Evolutionary conservation across 495 filamentous ascomycete genomes (phyloP).

Genomic region (Daldinia loculata): DNA sequence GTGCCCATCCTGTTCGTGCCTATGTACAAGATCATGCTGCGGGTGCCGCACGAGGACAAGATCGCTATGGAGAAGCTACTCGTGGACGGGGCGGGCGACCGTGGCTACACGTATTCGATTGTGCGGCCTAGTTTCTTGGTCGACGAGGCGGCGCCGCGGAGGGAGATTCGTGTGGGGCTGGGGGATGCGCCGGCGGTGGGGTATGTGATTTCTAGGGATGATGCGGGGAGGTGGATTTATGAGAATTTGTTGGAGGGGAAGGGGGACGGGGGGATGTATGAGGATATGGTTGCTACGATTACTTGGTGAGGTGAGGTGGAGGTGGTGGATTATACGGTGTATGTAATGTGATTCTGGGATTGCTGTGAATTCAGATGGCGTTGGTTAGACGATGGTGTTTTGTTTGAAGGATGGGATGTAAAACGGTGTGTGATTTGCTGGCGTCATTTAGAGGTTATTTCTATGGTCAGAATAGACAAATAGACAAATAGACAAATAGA

Average conservation of each 20-base stretch:
- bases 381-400: neutral
- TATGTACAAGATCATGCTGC: constrained; percentile 62
- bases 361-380: neutral
- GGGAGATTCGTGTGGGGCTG: constrained; percentile 50
- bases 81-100: constrained; percentile 3
- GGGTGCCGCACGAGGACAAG: constrained; percentile 68
- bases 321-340: neutral
- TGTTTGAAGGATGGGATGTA: neutral
- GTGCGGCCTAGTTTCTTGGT: constrained; percentile 48
- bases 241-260: constrained; percentile 41
- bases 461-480: too few relatives aligned
- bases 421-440: constrained; percentile 4
- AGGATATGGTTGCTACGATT: neutral
- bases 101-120: constrained; percentile 52
- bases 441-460: constrained; percentile 17
- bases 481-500: constrained; percentile 3
- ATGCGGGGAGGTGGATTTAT: constrained; percentile 54
- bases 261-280: neutral
- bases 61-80: constrained; percentile 62
- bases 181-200: constrained; percentile 53
- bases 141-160: constrained; percentile 3
- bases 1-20: constrained; percentile 60
- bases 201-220: constrained; percentile 55
- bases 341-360: too few relatives aligned
- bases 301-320: neutral